Conservation (phyloP, 1,139 yeast species). For the Saccharomycopsis hybrid region DNA sequence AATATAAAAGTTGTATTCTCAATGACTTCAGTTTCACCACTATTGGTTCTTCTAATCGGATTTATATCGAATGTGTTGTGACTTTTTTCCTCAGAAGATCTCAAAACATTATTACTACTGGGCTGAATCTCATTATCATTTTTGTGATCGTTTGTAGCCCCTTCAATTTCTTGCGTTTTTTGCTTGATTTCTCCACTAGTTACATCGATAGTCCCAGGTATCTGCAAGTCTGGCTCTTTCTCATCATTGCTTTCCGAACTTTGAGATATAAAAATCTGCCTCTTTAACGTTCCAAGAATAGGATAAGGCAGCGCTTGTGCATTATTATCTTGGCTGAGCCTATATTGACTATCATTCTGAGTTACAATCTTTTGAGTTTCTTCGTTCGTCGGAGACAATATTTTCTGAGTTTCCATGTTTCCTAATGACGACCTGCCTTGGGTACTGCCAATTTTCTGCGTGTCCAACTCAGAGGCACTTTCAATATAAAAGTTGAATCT, state of each 20-base stretch:
- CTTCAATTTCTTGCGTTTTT: neutral
- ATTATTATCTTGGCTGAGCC: too few species aligned
- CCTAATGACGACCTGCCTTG: neutral
- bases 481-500: neutral
- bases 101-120: neutral
- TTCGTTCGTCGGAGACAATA: neutral
- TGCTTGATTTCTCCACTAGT: neutral
- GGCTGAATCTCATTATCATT: neutral
- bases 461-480: neutral
- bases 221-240: constrained; percentile 14
- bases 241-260: constrained; percentile 8
- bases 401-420: neutral
- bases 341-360: too few species aligned
- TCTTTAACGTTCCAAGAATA: neutral
- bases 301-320: neutral
- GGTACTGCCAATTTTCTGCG: neutral
- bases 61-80: neutral
- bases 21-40: neutral
- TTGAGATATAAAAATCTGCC: constrained; percentile 9
- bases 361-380: too few species aligned
- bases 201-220: constrained; percentile 16
- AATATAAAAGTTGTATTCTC: neutral
- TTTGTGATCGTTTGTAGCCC: neutral
- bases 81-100: neutral
- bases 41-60: too few species aligned